These are phyloP conservation scores for Spergularia bocconei DNA, from an alignment of 148 eudicot genomes.

Conservation along the genomic window DNA sequence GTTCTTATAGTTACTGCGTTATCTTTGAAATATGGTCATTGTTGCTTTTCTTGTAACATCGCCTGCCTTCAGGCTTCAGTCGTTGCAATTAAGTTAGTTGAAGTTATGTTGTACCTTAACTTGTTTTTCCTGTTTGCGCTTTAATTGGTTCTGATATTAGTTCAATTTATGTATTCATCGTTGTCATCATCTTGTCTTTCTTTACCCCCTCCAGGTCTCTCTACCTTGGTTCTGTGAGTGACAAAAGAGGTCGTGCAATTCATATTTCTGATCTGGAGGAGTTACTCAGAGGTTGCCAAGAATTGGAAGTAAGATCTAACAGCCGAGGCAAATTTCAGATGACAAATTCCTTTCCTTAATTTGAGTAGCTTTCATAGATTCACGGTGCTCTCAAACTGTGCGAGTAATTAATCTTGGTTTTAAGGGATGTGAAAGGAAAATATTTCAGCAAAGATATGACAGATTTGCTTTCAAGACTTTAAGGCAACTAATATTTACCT, in stretches of 20 bases:
- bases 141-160: background rate
- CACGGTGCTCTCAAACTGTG: background rate
- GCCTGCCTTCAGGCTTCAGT: background rate
- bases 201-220: constrained; percentile 69
- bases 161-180: constrained; percentile 16
- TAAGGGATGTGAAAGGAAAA: background rate
- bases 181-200: constrained; percentile 30
- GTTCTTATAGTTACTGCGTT: background rate
- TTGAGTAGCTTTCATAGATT: background rate
- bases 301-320: constrained; percentile 80
- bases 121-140: background rate
- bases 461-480: no score
- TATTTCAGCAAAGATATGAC: no score
- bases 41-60: background rate
- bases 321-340: constrained; percentile 7
- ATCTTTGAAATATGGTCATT: background rate
- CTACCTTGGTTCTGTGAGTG: constrained; percentile 87
- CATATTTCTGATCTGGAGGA: constrained; percentile 88
- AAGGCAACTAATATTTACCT: background rate
- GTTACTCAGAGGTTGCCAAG: constrained; percentile 87
- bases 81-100: no score
- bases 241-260: constrained; percentile 85
- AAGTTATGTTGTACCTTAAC: no score
- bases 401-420: background rate
- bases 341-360: background rate